phyloP scores from a whole-genome alignment of 2,329 filamentous ascomycete genomes.

The Exophiala spinifera region DNA sequence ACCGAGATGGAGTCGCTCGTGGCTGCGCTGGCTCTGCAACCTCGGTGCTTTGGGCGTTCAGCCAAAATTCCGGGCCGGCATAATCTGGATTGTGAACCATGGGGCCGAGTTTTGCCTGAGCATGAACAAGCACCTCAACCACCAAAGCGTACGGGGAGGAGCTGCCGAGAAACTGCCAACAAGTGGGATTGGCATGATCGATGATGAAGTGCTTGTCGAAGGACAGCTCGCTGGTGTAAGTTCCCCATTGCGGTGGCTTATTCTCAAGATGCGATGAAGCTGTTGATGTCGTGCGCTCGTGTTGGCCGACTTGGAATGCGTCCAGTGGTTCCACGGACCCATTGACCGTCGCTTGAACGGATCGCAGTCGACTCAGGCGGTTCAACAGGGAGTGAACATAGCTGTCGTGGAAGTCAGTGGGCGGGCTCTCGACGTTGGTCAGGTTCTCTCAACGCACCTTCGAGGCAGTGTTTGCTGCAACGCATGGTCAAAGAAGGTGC shows the following conservation, averaged over 20 bases:
- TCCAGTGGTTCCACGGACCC: conserved; percentile 13
- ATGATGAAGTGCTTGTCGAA: conserved; percentile 32
- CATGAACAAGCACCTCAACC: conserved; percentile 29
- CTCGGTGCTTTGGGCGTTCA: conserved; percentile 26
- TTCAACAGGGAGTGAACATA: conserved; percentile 31
- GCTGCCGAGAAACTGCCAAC: conserved; percentile 31
- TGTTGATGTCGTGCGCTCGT: conserved; percentile 16
- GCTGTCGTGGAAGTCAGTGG: conserved; percentile 12
- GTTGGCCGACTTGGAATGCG: conserved; percentile 11
- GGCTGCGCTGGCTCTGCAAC: conserved; percentile 20
- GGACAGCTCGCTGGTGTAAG: conserved; percentile 26
- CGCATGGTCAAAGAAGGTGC: conserved; percentile 32
- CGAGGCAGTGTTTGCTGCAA: conserved; percentile 30
- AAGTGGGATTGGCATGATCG: conserved; percentile 29
- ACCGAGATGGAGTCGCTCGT: conserved; percentile 19
- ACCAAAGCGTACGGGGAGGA: conserved; percentile 29
- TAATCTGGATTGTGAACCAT: conserved; percentile 28
- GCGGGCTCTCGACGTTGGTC: background rate
- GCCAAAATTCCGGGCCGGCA: conserved; percentile 26
- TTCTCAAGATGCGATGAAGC: conserved; percentile 15
- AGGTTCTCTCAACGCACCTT: conserved; percentile 21
- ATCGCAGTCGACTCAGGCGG: conserved; percentile 24
- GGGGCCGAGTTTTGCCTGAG: conserved; percentile 27
- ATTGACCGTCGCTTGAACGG: conserved; percentile 27
- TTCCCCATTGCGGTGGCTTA: conserved; percentile 23